A percentile compares a stretch with the other conserved stretches of the same genome.
Conservation (phyloP, 116 monocot species). For the Iris pallida region DNA sequence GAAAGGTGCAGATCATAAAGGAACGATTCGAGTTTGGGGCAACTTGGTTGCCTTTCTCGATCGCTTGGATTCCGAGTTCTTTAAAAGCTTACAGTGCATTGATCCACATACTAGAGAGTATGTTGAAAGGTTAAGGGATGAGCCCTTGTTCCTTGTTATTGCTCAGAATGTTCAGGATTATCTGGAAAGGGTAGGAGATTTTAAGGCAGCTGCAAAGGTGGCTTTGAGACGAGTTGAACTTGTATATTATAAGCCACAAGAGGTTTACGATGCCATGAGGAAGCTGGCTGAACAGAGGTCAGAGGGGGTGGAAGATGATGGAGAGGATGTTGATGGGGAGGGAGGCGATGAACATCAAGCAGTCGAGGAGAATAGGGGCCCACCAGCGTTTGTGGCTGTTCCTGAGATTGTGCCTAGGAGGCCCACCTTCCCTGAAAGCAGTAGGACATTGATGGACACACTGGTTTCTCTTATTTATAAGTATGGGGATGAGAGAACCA, state of each 20-base stretch:
- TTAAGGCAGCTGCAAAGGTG: constrained; percentile 74
- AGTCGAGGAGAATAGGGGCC: constrained; percentile 31
- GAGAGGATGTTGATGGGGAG: constrained; percentile 31
- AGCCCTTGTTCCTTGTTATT: constrained; percentile 74
- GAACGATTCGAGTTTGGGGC: constrained; percentile 70
- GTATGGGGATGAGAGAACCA: constrained; percentile 91
- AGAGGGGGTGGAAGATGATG: constrained; percentile 31
- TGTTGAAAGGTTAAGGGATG: constrained; percentile 86
- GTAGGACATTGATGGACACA: constrained; percentile 65
- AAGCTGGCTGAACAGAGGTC: constrained; percentile 53
- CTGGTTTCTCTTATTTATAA: constrained; percentile 84
- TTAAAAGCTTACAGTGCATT: constrained; percentile 86
- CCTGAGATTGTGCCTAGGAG: constrained; percentile 71
- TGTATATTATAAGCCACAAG: constrained; percentile 92
- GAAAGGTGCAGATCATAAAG: constrained; percentile 67
- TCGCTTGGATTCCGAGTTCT: constrained; percentile 77
- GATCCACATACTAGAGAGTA: constrained; percentile 95
- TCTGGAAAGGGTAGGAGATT: constrained; percentile 62
- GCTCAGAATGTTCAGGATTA: constrained; percentile 88
- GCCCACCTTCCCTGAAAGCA: constrained; percentile 86
- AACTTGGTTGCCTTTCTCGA: constrained; percentile 81
- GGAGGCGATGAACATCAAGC: constrained; percentile 27
- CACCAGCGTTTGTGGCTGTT: constrained; percentile 57
- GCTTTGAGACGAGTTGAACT: constrained; percentile 74
- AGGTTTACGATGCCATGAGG: constrained; percentile 91